Base-by-base conservation (phyloP, 78 protist genomes). In the Thecamonas trahens region DNA sequence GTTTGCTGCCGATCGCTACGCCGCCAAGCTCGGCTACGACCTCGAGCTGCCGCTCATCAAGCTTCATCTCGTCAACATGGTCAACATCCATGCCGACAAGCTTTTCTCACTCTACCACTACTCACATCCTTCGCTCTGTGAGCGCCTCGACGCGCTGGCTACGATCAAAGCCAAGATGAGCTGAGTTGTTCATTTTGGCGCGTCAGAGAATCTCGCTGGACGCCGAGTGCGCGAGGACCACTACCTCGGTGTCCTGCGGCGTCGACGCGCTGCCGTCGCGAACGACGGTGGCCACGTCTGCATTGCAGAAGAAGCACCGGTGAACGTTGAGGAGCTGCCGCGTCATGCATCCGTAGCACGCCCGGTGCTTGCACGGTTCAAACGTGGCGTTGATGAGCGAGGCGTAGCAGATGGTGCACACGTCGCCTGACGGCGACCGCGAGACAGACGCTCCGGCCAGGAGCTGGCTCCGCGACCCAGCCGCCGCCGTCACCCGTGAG, bases 301-400 rank as follows among this genome's bases (percentile, higher is more conserved):
- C n/a, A 47, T 47, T 47, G 53, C 53, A 47, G 17, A 47, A 47
- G 53, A 47, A 47, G 53, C 53, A 47, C 17, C 53, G 53, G 53
- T 47, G 28, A 14, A 17, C 14, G 17, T 47, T 47, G 28, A 47
- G 53, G 28, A 47, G 53, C 28, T 47, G 53, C 53, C 53, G 53
- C 17, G 28, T 14, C 17, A 47, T 47, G 53, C 53, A 47, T 47
- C 53, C 28, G 53, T 17, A 17, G 17, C 53, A 47, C 14, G 53
- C 14, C 17, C 28, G 14, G 53, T 47, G 53, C 14, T 17, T 17
- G 53, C 53, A 47, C 28, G 53, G 53, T 20, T 20, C 53, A 47
- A 47, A 47, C 17, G 28, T 14, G 53, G 28, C 14, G 28, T 14
- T 20, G 14, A 47, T 17, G 53, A 47, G 28, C 14, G 53, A 47